These are phyloP conservation scores for Candida koratica DNA, from an alignment of 805 yeast species.

Conservation along the genomic window DNA sequence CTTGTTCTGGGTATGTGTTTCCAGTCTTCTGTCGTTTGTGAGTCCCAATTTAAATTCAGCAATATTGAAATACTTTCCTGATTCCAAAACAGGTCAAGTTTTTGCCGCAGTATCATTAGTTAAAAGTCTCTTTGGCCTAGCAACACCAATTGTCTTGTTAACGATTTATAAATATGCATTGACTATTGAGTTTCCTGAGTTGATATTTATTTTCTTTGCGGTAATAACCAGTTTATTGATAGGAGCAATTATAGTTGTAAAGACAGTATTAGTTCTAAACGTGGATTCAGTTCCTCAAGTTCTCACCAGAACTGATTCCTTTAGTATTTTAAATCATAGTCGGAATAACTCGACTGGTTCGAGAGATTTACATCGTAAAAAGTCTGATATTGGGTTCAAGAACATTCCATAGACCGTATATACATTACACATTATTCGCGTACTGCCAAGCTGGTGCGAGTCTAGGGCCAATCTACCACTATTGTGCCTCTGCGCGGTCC, in stretches of 20 bases:
- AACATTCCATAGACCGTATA: too few relatives aligned
- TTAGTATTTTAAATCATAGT: conserved; percentile 3
- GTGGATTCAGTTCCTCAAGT: conserved; percentile 12
- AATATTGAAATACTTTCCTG: conserved; percentile 57
- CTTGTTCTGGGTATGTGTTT: conserved; percentile 31
- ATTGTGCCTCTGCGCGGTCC: too few relatives aligned
- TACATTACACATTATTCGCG: too few relatives aligned
- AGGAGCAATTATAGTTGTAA: conserved; percentile 15
- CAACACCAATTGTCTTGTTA: conserved; percentile 48
- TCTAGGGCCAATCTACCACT: too few relatives aligned
- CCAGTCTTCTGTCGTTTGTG: conserved; percentile 47
- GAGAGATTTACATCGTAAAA: conserved; percentile 9
- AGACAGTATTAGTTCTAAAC: conserved; percentile 18
- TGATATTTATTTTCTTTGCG: conserved; percentile 23
- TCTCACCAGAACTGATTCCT: conserved; percentile 12
- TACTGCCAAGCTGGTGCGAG: too few relatives aligned
- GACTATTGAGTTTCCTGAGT: conserved; percentile 25
- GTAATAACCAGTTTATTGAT: conserved; percentile 9
- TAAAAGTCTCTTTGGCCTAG: conserved; percentile 46
- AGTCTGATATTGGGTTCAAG: conserved; percentile 8
- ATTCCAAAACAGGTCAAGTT: conserved; percentile 60
- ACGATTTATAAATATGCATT: conserved; percentile 41
- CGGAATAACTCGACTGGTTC: conserved; percentile 4
- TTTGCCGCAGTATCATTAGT: conserved; percentile 67
- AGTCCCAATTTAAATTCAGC: conserved; percentile 60